These are phyloP conservation scores for Actinidia arguta DNA, from an alignment of 179 eudicot genomes.

Conservation along the genomic window DNA sequence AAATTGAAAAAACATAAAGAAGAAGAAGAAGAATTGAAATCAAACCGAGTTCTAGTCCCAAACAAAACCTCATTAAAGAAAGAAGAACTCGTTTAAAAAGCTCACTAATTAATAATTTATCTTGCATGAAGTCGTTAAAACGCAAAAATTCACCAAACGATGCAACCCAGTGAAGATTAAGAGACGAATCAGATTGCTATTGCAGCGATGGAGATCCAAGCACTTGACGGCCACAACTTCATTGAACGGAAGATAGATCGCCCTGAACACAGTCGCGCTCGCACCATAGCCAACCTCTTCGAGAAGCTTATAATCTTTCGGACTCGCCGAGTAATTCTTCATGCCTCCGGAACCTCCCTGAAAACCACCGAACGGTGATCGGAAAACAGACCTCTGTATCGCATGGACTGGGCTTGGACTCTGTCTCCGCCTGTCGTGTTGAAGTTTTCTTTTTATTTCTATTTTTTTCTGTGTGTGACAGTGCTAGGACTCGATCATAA, in stretches of 20 bases:
- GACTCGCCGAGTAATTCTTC: constrained; percentile 55
- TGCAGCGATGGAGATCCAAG: constrained; percentile 92
- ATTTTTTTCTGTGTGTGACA: not conserved
- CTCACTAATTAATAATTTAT: too few relatives aligned
- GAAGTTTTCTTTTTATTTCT: not conserved
- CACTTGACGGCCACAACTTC: constrained; percentile 84
- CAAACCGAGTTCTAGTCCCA: too few relatives aligned
- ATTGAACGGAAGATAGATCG: constrained; percentile 74
- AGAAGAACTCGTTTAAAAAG: too few relatives aligned
- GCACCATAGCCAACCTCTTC: constrained; percentile 86
- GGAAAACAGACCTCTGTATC: not conserved
- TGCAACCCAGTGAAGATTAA: too few relatives aligned
- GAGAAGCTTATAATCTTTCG: constrained; percentile 61
- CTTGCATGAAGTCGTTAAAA: too few relatives aligned
- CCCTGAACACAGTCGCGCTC: constrained; percentile 75
- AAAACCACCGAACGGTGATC: not conserved
- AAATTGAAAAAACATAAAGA: too few relatives aligned
- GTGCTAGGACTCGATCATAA: constrained; percentile 22
- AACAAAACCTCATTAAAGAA: too few relatives aligned
- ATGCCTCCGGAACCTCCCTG: constrained; percentile 14
- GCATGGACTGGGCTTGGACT: constrained; percentile 11
- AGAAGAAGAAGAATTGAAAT: too few relatives aligned
- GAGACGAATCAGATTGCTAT: constrained; percentile 59
- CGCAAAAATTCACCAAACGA: too few relatives aligned
- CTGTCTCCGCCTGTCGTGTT: not conserved